Evolutionary conservation across 2,329 filamentous ascomycete genomes (phyloP).

Genomic region (Dactylella cylindrospora): DNA sequence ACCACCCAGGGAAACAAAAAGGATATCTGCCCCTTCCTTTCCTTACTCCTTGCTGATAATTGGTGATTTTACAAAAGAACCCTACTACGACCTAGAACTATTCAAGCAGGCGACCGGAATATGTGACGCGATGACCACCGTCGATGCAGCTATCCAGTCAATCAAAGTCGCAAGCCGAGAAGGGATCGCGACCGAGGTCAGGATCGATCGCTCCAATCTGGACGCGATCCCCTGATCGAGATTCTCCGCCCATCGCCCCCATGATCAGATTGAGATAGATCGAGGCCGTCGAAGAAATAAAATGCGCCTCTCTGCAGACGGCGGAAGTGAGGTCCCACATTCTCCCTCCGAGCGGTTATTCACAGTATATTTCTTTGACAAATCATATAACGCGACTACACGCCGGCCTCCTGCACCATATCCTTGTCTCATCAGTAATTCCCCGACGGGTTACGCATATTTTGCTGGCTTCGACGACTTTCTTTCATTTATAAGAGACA

Average conservation of each 20-base stretch:
- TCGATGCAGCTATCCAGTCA: conserved; percentile 31
- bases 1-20: conserved; percentile 20
- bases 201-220: conserved; percentile 19
- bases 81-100: conserved; percentile 22
- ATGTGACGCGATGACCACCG: conserved; percentile 16
- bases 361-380: conserved; percentile 35
- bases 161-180: conserved; percentile 22
- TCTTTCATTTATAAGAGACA: conserved; percentile 1
- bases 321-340: conserved; percentile 44
- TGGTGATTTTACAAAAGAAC: too few relatives aligned
- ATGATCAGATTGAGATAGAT: too few relatives aligned
- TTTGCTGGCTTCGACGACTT: conserved; percentile 32
- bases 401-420: conserved; percentile 41
- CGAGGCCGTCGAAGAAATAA: too few relatives aligned
- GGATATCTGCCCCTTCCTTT: neutral
- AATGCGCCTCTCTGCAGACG: conserved; percentile 39
- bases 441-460: conserved; percentile 43
- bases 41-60: too few relatives aligned
- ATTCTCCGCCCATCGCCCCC: conserved; percentile 12
- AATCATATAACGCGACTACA: conserved; percentile 44
- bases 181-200: too few relatives aligned
- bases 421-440: conserved; percentile 42
- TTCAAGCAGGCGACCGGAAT: conserved; percentile 31
- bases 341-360: conserved; percentile 39
- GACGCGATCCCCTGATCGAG: conserved; percentile 33